Evolutionary conservation across 352 stramenopile genomes (phyloP).

Genomic region (Aphanomyces cochlioides): DNA sequence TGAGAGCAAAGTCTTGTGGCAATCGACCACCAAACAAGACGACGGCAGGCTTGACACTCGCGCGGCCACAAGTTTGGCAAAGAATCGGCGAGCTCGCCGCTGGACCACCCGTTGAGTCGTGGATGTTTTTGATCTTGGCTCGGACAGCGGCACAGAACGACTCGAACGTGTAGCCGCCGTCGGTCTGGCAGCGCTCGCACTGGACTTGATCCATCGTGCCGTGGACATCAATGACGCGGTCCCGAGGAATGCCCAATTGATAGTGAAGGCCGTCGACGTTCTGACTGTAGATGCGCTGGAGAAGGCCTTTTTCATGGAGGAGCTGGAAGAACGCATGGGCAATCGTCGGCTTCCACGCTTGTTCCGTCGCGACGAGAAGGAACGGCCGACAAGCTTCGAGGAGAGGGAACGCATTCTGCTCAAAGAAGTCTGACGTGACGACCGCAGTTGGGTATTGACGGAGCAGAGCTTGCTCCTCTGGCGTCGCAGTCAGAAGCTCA

Average conservation of each 20-base stretch:
- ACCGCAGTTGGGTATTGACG: slow-evolving; percentile 43
- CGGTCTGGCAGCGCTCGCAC: slow-evolving; percentile 43
- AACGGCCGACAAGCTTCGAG: slow-evolving; percentile 57
- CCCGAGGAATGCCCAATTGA: slow-evolving; percentile 41
- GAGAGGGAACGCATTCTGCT: slow-evolving; percentile 55
- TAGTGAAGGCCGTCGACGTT: slow-evolving; percentile 68
- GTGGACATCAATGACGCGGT: slow-evolving; percentile 53
- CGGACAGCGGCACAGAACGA: slow-evolving; percentile 40
- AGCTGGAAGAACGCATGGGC: slow-evolving; percentile 57
- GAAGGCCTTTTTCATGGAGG: slow-evolving; percentile 47
- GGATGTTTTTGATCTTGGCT: slow-evolving; percentile 63
- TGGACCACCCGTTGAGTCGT: slow-evolving; percentile 38
- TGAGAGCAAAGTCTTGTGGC: slow-evolving; percentile 46
- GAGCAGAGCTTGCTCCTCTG: slow-evolving; percentile 41
- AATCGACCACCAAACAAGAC: slow-evolving; percentile 56
- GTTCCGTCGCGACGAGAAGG: slow-evolving; percentile 48
- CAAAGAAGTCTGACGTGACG: slow-evolving; percentile 54
- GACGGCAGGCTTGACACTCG: slow-evolving; percentile 61
- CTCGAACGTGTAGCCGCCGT: slow-evolving; percentile 26
- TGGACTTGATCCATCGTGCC: slow-evolving; percentile 48
- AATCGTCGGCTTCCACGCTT: slow-evolving; percentile 50
- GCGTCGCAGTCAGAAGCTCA: slow-evolving; percentile 45
- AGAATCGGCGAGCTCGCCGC: slow-evolving; percentile 39
- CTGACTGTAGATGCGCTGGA: slow-evolving; percentile 57
- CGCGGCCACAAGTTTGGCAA: slow-evolving; percentile 44